phyloP scores from a whole-genome alignment of 768 basidiomycete species.

The Leccinum olivaceopallidum region DNA sequence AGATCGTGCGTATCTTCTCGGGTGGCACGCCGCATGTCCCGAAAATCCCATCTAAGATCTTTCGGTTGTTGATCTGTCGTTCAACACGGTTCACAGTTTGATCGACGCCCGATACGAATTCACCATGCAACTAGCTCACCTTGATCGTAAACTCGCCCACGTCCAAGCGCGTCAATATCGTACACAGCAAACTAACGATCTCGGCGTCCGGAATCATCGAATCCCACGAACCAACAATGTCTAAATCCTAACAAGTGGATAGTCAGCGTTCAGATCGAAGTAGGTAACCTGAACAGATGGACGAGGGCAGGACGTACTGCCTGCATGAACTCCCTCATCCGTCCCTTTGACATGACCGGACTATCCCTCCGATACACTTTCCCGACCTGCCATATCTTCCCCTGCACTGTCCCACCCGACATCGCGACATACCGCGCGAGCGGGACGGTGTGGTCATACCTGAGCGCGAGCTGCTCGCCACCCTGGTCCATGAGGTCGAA shows the following conservation, averaged over 20 bases:
- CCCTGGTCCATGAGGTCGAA: conserved; percentile 98
- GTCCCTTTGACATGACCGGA: conserved; percentile 96
- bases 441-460: conserved; percentile 97
- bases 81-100: not conserved
- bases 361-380: conserved; percentile 97
- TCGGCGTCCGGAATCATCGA: conserved; percentile 98
- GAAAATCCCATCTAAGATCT: conserved; percentile 96
- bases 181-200: conserved; percentile 77
- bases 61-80: conserved; percentile 86
- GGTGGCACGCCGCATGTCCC: conserved; percentile 91
- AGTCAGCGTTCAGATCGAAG: not conserved
- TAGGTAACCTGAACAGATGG: not conserved
- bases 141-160: conserved; percentile 96
- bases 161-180: conserved; percentile 78
- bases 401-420: conserved; percentile 77
- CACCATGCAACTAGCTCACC: conserved; percentile 38
- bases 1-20: conserved; percentile 89
- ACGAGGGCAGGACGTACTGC: conserved; percentile 55
- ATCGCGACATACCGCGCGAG: conserved; percentile 95
- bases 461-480: conserved; percentile 90
- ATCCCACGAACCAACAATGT: conserved; percentile 91
- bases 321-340: conserved; percentile 99
- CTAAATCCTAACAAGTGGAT: conserved; percentile 70
- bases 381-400: conserved; percentile 97
- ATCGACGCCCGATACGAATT: not conserved